Conservation (phyloP, 768 basidiomycete genomes). For the Gelatoporia subvermispora region DNA sequence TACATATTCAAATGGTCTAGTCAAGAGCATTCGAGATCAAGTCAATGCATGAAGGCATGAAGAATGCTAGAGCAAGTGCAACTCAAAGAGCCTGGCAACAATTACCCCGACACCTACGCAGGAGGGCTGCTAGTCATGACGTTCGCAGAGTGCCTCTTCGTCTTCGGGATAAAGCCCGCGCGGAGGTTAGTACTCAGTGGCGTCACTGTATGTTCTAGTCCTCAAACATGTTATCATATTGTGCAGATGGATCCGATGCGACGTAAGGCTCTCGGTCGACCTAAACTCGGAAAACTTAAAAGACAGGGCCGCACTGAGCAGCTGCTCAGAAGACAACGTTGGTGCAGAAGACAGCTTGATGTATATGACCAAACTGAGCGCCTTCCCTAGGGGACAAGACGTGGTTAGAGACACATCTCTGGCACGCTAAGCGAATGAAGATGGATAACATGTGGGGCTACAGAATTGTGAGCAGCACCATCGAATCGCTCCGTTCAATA, state of each 20-base stretch:
- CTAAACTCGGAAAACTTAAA: conserved; percentile 62
- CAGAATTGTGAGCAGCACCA: conserved; percentile 53
- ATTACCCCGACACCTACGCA: conserved; percentile 84
- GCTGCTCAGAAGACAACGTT: conserved; percentile 74
- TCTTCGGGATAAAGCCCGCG: conserved; percentile 72
- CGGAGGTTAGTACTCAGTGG: conserved; percentile 54
- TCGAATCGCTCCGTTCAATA: background rate
- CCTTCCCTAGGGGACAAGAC: conserved; percentile 64
- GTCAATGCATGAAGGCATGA: conserved; percentile 87
- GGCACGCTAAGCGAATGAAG: conserved; percentile 96
- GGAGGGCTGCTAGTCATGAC: conserved; percentile 93
- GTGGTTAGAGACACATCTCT: conserved; percentile 96
- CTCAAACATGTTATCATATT: background rate
- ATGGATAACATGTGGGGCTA: conserved; percentile 95
- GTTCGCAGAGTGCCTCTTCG: conserved; percentile 85
- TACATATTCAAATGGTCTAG: background rate
- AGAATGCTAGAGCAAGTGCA: conserved; percentile 66
- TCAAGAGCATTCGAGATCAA: conserved; percentile 83
- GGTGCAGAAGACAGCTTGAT: conserved; percentile 5
- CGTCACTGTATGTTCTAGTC: background rate
- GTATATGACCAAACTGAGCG: background rate
- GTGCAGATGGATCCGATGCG: conserved; percentile 50
- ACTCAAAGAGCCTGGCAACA: conserved; percentile 90
- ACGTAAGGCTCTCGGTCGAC: conserved; percentile 37
- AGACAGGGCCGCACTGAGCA: conserved; percentile 52